Evolutionary conservation across 768 basidiomycete genomes (phyloP), one percentile per base, ranked within the genome.

Genomic region (Aureoboletus auriporus): DNA sequence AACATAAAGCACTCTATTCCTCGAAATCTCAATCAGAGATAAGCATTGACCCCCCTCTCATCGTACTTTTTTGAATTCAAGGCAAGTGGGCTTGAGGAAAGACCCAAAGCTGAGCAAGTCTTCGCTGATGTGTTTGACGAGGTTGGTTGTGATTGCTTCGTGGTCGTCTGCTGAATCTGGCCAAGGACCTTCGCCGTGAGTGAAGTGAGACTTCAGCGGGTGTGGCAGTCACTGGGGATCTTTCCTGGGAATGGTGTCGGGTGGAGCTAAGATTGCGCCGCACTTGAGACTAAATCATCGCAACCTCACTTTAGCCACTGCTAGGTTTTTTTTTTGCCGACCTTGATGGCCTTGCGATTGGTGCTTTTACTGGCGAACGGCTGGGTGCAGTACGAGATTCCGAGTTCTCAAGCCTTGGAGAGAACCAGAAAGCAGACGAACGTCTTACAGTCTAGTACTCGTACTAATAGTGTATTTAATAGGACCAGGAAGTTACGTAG

Each of bases 121-220:
- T 96, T 95, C 62, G 83, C 86, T 3, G 86, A 94, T 61, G 92
- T 89, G 6, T 95, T 95, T 54, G 93, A 94, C 53, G 93, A 95
- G 73, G 92, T 89, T 75, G 13, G 27, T 43, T 46, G 17, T 12
- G n/a, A n/a, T 26, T 36, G 31, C 31, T 36, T 39, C 28, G 14
- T 17, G 30, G 28, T 14, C 26, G 28, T 42, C 16, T 6, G 27
- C 48, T 52, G 43, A 51, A 16, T 36, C n/a, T 42, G 33, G 38
- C 38, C 49, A 87, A 61, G 88, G 71, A 92, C 26, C 71, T 93
- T 38, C 80, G 88, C 3, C 90, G 90, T 8, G 90, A 93, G n/a
- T n/a, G n/a, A n/a, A 64, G 86, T 93, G 14, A 77, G 89, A 53
- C 75, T n/a, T n/a, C n/a, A n/a, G n/a, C n/a, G n/a, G n/a, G n/a